A percentile compares a stretch with the other conserved stretches of the same genome.
Evolutionary conservation across 805 yeast species (phyloP).

Genomic region (Metschnikowia lochheadii): DNA sequence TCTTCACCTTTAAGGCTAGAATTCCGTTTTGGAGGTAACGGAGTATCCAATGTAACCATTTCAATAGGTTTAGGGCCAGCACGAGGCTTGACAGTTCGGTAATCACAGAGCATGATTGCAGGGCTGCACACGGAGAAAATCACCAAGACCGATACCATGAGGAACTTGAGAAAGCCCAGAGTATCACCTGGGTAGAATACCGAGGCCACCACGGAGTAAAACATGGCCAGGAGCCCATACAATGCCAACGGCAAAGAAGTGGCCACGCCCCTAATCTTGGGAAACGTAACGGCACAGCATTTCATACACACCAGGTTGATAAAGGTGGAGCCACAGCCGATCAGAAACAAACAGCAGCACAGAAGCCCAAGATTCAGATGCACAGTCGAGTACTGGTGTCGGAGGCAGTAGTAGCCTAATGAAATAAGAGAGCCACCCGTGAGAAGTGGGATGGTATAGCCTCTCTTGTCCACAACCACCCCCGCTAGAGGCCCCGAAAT

Average conservation of each 20-base stretch:
- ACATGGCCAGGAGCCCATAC: slow-evolving; percentile 70
- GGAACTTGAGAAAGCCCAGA: slow-evolving; percentile 45
- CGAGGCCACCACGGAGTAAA: slow-evolving; percentile 55
- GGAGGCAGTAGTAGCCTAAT: slow-evolving; percentile 54
- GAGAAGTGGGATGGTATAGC: slow-evolving; percentile 51
- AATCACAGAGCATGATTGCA: slow-evolving; percentile 39
- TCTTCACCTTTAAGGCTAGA: not conserved
- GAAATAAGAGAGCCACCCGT: slow-evolving; percentile 48
- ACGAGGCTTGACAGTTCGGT: not conserved
- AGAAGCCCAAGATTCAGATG: slow-evolving; percentile 39
- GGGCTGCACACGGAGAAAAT: slow-evolving; percentile 47
- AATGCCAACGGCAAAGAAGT: slow-evolving; percentile 72
- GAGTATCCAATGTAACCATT: slow-evolving; percentile 5
- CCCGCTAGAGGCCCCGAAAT: slow-evolving; percentile 68
- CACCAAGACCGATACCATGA: slow-evolving; percentile 40
- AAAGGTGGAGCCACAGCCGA: slow-evolving; percentile 70
- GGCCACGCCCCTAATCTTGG: slow-evolving; percentile 66
- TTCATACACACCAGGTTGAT: slow-evolving; percentile 63
- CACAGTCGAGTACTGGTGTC: slow-evolving; percentile 43
- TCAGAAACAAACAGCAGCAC: slow-evolving; percentile 44
- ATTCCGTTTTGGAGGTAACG: not conserved
- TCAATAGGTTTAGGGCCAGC: slow-evolving; percentile 10
- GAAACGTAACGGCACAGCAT: slow-evolving; percentile 69
- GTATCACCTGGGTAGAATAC: slow-evolving; percentile 56
- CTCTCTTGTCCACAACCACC: slow-evolving; percentile 54